Evolutionary conservation across 805 yeast species (phyloP).

Genomic region (Barnettozyma sp.): DNA sequence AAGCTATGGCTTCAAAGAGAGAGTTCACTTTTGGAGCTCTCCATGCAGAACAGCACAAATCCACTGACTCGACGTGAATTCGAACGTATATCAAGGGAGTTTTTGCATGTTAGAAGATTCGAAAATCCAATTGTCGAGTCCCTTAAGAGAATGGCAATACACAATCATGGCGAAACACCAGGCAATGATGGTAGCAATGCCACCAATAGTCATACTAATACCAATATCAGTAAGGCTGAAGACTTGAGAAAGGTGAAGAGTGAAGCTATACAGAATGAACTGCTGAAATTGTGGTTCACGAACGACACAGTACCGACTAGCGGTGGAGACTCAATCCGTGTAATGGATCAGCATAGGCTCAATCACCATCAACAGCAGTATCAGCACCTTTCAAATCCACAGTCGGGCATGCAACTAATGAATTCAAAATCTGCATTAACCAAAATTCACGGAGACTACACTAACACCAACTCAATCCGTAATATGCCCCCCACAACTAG

Average conservation of each 20-base stretch:
- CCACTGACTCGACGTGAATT: constrained; percentile 65
- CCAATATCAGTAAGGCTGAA: constrained; percentile 1
- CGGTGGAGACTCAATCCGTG: constrained; percentile 7
- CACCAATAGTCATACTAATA: not conserved
- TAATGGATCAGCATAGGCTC: constrained; percentile 12
- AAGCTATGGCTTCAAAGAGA: constrained; percentile 80
- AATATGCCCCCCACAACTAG: constrained; percentile 31
- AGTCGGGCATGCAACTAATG: not conserved
- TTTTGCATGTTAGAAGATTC: constrained; percentile 59
- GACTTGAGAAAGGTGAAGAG: constrained; percentile 9
- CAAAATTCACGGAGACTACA: too few species aligned
- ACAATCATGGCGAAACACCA: too few species aligned
- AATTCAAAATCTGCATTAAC: too few species aligned
- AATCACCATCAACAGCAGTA: constrained; percentile 13
- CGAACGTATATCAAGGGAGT: constrained; percentile 72
- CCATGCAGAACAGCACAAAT: constrained; percentile 12
- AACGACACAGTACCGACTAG: constrained; percentile 14
- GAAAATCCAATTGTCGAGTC: constrained; percentile 65
- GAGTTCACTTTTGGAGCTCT: constrained; percentile 56
- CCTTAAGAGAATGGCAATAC: constrained; percentile 39
- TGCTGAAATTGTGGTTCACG: constrained; percentile 22
- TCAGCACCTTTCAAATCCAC: constrained; percentile 10
- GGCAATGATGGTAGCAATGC: not conserved
- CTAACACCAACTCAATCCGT: constrained; percentile 1
- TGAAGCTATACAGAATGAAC: constrained; percentile 17